A percentile compares a stretch with the other conserved stretches of the same genome.
Evolutionary conservation across 176 grass and related monocot species (phyloP).

Genomic region (Ampelocalamus luodianensis): DNA sequence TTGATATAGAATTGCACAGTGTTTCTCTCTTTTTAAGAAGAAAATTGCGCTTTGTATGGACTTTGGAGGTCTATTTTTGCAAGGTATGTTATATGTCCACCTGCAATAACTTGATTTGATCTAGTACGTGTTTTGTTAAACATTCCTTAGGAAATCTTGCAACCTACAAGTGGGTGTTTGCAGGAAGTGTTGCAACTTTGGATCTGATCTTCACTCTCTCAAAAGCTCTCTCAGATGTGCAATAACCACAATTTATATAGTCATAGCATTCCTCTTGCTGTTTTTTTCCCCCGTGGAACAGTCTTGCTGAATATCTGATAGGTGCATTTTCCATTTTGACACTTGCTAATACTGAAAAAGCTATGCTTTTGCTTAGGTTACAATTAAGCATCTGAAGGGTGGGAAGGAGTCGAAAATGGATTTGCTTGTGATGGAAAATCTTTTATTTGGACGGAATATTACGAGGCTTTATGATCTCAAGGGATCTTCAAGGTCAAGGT

Average conservation of each 20-base stretch:
- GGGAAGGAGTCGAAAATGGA: constrained; percentile 96
- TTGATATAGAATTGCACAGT: neutral
- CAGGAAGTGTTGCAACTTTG: constrained; percentile 9
- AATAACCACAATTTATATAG: neutral
- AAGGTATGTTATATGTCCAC: neutral
- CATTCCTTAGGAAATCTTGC: neutral
- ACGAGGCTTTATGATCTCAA: constrained; percentile 94
- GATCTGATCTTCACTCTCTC: neutral
- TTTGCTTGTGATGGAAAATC: constrained; percentile 98
- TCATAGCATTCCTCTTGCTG: neutral
- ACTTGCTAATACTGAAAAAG: constrained; percentile 13
- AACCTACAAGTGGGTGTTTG: neutral
- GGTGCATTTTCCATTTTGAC: neutral
- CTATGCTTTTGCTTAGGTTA: constrained; percentile 68
- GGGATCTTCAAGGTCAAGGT: constrained; percentile 93
- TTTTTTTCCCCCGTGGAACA: neutral
- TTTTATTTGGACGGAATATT: constrained; percentile 91
- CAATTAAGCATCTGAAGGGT: constrained; percentile 82
- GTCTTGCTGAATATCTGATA: neutral
- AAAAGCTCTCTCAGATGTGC: neutral
- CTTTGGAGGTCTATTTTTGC: constrained; percentile 20
- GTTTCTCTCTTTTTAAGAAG: neutral
- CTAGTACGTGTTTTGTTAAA: neutral
- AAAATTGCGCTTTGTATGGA: neutral
- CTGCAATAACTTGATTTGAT: constrained; percentile 2